Evolutionary conservation across 306 rosid species (phyloP), one percentile per base, ranked within the genome.

Genomic region (Lathyrus oleraceus): DNA sequence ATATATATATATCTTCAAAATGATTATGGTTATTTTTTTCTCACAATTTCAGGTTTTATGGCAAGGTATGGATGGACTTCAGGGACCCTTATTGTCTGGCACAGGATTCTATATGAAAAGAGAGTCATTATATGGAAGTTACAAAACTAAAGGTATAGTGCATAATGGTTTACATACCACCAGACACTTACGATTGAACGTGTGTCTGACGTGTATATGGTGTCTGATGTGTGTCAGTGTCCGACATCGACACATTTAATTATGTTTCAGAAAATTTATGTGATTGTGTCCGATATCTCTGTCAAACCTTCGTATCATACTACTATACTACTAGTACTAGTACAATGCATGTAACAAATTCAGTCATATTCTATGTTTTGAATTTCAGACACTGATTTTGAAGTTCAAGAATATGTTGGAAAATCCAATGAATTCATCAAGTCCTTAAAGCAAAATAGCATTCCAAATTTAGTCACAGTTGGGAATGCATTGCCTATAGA

Each of bases 91-190:
- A 3, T 25, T 89, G 72, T 78, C 76, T 9, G 96, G 92, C 27
- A 87, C 92, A 1, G 80, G 87, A 60, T 89, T 83, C 70, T 83
- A 79, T 58, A 74, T 85, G 6, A 85, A 85, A 80, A 85, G 89
- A 82, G 67, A 20, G 16, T 52, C 88, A 14, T 69, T 89, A 7
- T 76, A 20, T 81, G 85, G 85, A 43, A 78, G 47, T 5, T 71
- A 5, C 75, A 14, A 28, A 4, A 35, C 21, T 20, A 67, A 80
- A 73, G 94, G 94, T 88, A 75, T 53, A 14, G n/a, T 48, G 1
- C 60, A 25, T 13, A 7, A 9, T 32, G 44, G 2, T 2, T 57
- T 11, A 49, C 39, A 35, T 35, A 8, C 39, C 39, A 7, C 8
- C 2, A 7, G 39, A 35, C 10, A 35, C 39, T 35, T 35, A 35